Evolutionary conservation across 1,139 yeast species (phyloP).

Genomic region (Yarrowia galli): DNA sequence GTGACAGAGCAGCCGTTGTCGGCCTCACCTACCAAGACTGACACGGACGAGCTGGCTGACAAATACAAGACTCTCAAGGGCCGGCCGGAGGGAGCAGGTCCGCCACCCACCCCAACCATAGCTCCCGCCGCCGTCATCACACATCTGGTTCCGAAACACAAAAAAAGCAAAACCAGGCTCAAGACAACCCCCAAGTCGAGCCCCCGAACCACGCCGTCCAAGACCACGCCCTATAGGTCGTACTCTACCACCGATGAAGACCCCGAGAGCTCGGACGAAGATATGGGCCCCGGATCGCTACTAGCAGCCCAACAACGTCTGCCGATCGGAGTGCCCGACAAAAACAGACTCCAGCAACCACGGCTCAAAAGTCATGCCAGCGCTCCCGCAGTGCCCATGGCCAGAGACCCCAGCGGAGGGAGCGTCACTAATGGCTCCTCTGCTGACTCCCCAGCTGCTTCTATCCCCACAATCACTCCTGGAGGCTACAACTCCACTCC

Average conservation of each 20-base stretch:
- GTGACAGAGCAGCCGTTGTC: constrained; percentile 1
- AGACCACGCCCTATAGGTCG: constrained; percentile 18
- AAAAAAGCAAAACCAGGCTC: constrained; percentile 37
- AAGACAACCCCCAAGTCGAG: constrained; percentile 21
- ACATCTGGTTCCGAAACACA: constrained; percentile 38
- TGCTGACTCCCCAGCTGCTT: not conserved
- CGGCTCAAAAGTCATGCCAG: constrained; percentile 25
- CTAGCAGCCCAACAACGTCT: constrained; percentile 26
- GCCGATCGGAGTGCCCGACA: constrained; percentile 35
- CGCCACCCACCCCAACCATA: constrained; percentile 39
- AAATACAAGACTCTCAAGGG: constrained; percentile 34
- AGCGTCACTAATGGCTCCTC: constrained; percentile 12
- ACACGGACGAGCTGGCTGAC: not conserved
- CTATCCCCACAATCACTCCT: constrained; percentile 13
- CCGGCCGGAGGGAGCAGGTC: constrained; percentile 4
- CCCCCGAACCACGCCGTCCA: constrained; percentile 11
- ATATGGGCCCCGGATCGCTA: constrained; percentile 18
- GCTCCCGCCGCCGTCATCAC: constrained; percentile 31
- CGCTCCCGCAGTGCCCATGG: constrained; percentile 29
- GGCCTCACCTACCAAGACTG: not conserved
- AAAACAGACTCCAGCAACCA: constrained; percentile 9
- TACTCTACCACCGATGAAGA: constrained; percentile 37
- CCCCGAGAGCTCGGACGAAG: constrained; percentile 36
- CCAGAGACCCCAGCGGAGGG: not conserved
- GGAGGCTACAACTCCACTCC: constrained; percentile 33